Conservation (phyloP, 352 stramenopile species). For the Globisporangium barbulae region DNA sequence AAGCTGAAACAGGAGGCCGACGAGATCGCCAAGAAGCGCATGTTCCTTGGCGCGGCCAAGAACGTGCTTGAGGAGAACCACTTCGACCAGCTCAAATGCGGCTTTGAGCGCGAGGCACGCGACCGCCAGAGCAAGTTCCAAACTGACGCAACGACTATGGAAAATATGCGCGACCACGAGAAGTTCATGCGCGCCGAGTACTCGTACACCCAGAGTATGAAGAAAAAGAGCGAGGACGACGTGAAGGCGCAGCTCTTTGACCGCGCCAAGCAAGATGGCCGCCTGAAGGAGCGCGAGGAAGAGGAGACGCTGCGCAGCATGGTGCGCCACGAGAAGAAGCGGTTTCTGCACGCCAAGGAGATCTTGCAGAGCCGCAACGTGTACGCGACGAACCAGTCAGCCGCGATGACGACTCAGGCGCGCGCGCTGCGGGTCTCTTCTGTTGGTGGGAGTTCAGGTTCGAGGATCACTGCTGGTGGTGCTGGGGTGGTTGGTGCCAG, state of each 20-base stretch:
- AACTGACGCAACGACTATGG: constrained; percentile 32
- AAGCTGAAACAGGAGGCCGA: constrained; percentile 55
- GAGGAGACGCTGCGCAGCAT: constrained; percentile 56
- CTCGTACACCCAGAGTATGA: constrained; percentile 7
- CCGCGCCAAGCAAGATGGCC: constrained; percentile 35
- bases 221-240: constrained; percentile 28
- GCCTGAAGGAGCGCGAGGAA: constrained; percentile 40
- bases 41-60: constrained; percentile 87
- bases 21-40: constrained; percentile 65
- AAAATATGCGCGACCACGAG: constrained; percentile 38
- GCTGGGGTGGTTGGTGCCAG: not conserved
- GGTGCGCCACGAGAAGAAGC: constrained; percentile 60
- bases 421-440: constrained; percentile 11
- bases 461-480: not conserved
- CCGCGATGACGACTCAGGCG: constrained; percentile 32
- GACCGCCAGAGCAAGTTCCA: constrained; percentile 52
- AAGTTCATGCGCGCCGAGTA: constrained; percentile 45
- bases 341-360: constrained; percentile 49
- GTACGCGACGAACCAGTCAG: constrained; percentile 59
- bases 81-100: constrained; percentile 58
- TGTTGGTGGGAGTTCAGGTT: not conserved
- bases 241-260: constrained; percentile 24
- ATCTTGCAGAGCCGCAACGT: constrained; percentile 60
- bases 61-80: constrained; percentile 80
- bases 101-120: constrained; percentile 52